Base-by-base conservation (phyloP, 1,284 basidiomycete species). In the Phellopilus nigrolimitatus region DNA sequence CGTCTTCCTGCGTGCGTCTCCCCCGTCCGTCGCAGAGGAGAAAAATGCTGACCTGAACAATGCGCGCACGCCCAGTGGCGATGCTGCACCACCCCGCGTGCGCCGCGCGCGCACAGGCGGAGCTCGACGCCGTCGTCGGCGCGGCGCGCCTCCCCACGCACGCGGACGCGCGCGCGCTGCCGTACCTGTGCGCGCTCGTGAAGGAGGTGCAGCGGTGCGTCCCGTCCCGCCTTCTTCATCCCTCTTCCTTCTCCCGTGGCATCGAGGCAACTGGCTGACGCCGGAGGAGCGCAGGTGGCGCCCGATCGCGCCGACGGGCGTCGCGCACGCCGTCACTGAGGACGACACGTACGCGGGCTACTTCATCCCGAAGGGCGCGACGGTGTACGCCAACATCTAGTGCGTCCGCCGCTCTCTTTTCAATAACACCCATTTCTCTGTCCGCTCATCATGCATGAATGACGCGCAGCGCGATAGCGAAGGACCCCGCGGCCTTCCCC, bases 281-380 rank as follows among this genome's bases (percentile, higher is more conserved):
- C n/a, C 31, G 9, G 31, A n/a, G 31, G n/a, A 8, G 31, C 12
- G 15, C 15, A 49, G 47, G 25, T 49, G 47, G 47, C 21, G 38
- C 21, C 47, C 47, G 17, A 30, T 49, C 10, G 47, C 47, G 6
- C 47, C 37, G 21, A 40, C 47, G 6, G 71, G 69, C 3, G 63
- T 65, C 3, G 37, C 34, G 22, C 71, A 72, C 57, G 67, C 66
- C 8, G 63, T 65, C 1, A 67, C 64, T 4, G 62, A 61, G 19
- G 69, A 73, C 30, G 70, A 72, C 56, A 7, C 6, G n/a, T 56
- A 56, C 30, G n/a, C 45, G 13, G 57, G 55, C 8, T 54, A 44
- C 42, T 36, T 46, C 22, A 58, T 58, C 19, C 55, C 57, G 21
- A 54, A 52, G 39, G 57, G 52, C 21, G 37, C 55, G 9, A 41